phyloP scores from a whole-genome alignment of 1,139 yeast genomes.

The Pichia sp. region DNA sequence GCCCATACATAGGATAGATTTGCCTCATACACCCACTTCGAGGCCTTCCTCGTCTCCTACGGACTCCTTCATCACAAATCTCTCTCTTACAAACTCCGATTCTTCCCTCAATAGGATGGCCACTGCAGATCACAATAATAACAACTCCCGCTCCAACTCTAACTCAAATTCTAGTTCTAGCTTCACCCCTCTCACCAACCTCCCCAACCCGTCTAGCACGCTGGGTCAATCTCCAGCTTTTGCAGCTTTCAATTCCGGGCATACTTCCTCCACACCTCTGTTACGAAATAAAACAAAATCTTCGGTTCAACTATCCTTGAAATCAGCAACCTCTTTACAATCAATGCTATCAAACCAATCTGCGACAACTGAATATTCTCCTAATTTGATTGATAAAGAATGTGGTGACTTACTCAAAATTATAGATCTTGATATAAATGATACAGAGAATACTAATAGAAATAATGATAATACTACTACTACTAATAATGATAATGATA shows the following conservation, averaged over 20 bases:
- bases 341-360: slow-evolving; percentile 22
- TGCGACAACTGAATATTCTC: slow-evolving; percentile 28
- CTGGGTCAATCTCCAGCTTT: slow-evolving; percentile 4
- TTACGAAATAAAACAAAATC: background rate
- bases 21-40: slow-evolving; percentile 1
- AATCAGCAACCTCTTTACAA: slow-evolving; percentile 11
- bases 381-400: slow-evolving; percentile 24
- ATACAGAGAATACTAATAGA: slow-evolving; percentile 1
- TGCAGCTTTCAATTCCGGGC: no score
- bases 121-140: no score
- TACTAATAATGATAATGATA: no score
- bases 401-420: slow-evolving; percentile 25
- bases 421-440: slow-evolving; percentile 19
- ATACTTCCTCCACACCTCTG: background rate
- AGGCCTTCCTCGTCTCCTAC: background rate
- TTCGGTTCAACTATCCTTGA: background rate
- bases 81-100: no score
- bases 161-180: background rate
- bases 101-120: no score
- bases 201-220: background rate
- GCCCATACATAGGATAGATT: slow-evolving; percentile 11
- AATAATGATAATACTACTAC: no score
- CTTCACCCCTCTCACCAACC: background rate
- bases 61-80: background rate
- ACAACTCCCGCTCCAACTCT: background rate